Conservation (phyloP, 768 basidiomycete species). For the Hortiboletus flavorubellus region DNA sequence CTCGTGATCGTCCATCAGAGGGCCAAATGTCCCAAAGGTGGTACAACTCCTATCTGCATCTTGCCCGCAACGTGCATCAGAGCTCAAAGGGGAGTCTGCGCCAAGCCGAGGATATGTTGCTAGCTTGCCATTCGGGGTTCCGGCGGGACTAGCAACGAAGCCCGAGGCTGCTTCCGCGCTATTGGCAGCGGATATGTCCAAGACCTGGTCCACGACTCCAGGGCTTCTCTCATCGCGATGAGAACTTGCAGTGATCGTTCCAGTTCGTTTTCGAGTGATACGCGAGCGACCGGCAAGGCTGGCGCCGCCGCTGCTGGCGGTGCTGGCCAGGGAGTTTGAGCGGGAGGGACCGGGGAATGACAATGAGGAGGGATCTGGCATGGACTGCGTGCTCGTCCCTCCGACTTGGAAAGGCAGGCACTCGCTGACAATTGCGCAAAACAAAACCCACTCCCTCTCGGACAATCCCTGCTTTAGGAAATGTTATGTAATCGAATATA, state of each 20-base stretch:
- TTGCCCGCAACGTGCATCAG: slow-evolving; percentile 8
- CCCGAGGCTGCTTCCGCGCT: slow-evolving; percentile 5
- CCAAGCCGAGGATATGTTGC: slow-evolving; percentile 16
- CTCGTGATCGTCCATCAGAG: slow-evolving; percentile 17
- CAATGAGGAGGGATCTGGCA: slow-evolving; percentile 31
- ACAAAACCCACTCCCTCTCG: slow-evolving; percentile 16
- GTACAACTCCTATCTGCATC: slow-evolving; percentile 24
- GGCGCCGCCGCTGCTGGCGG: slow-evolving; percentile 46
- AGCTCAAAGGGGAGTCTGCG: slow-evolving; percentile 7
- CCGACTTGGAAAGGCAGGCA: slow-evolving; percentile 17
- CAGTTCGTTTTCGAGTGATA: slow-evolving; percentile 51
- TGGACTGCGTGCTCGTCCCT: slow-evolving; percentile 26
- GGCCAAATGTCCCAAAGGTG: slow-evolving; percentile 25
- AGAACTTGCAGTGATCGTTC: slow-evolving; percentile 41
- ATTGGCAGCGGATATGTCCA: slow-evolving; percentile 31
- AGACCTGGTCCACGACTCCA: slow-evolving; percentile 18
- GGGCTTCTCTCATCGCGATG: slow-evolving; percentile 17
- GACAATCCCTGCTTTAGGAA: slow-evolving; percentile 20
- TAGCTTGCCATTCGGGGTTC: slow-evolving; percentile 2
- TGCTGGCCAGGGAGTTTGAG: slow-evolving; percentile 33
- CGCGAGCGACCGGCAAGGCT: slow-evolving; percentile 49
- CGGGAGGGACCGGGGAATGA: slow-evolving; percentile 31
- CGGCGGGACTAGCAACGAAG: slow-evolving; percentile 10
- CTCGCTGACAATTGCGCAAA: slow-evolving; percentile 9
- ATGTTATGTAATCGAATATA: slow-evolving; percentile 27